Percentiles rank a stretch among this genome's conserved stretches.
Conservation (phyloP, 768 basidiomycete genomes). For the Auriculariales sp. region DNA sequence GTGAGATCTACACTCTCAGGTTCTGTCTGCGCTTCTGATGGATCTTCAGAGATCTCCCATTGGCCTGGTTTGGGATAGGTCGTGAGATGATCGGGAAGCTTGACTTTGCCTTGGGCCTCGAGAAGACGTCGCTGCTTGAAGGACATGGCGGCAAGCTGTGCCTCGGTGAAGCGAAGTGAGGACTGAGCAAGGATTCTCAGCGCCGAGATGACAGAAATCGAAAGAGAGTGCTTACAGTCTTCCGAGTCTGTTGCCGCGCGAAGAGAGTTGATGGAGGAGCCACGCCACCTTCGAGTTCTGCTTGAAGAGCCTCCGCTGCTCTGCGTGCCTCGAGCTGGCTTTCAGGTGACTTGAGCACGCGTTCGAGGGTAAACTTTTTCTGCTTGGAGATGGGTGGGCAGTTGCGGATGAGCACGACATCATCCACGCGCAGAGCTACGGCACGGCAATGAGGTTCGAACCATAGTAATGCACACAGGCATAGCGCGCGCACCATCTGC, state of each 20-base stretch:
- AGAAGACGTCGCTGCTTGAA: neutral
- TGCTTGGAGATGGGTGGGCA: slow-evolving; percentile 68
- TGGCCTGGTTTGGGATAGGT: no score
- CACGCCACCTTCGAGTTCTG: neutral
- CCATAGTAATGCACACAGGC: slow-evolving; percentile 3
- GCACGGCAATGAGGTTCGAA: neutral
- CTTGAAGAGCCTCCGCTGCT: neutral
- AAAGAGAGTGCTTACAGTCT: no score
- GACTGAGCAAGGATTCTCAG: neutral
- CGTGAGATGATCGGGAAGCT: no score
- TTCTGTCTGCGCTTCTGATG: no score
- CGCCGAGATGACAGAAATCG: neutral
- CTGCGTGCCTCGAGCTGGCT: slow-evolving; percentile 23
- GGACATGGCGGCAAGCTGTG: neutral
- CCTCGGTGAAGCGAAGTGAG: neutral
- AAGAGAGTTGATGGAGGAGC: no score
- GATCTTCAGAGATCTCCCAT: no score
- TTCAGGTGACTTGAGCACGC: slow-evolving; percentile 53
- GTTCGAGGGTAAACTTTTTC: slow-evolving; percentile 63
- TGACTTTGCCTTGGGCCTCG: neutral
- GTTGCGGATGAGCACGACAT: slow-evolving; percentile 64
- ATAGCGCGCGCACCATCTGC: slow-evolving; percentile 36
- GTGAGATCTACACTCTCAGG: no score
- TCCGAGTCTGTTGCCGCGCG: no score
- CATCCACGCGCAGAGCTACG: slow-evolving; percentile 48